These are phyloP conservation scores for Rhypophila decipiens DNA, from an alignment of 495 filamentous ascomycete species.

Conservation along the genomic window DNA sequence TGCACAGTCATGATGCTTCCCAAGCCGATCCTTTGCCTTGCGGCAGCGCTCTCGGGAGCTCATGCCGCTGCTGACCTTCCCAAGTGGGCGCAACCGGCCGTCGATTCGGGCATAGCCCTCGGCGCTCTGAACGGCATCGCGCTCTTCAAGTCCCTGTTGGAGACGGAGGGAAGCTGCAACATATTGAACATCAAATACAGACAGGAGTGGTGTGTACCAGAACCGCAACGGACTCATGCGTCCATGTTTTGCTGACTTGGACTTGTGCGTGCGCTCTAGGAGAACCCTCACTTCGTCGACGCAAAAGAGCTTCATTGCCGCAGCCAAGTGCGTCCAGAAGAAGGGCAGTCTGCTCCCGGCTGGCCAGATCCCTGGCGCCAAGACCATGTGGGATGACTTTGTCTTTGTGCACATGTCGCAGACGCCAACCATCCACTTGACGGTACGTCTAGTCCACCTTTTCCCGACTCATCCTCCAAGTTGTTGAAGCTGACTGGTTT, in stretches of 20 bases:
- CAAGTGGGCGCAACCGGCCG: constrained; percentile 12
- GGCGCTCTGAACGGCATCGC: constrained; percentile 13
- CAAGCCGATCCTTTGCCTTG: constrained; percentile 1
- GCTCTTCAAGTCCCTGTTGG: constrained; percentile 10
- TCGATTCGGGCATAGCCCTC: constrained; percentile 18
- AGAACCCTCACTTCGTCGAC: constrained; percentile 36
- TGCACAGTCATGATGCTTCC: constrained; percentile 3
- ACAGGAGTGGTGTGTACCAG: constrained; percentile 14
- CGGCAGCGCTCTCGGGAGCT: constrained; percentile 3
- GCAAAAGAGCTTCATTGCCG: constrained; percentile 52
- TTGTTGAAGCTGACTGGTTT: background rate
- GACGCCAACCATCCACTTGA: constrained; percentile 56
- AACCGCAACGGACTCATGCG: background rate
- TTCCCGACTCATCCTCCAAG: background rate
- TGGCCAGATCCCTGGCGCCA: constrained; percentile 25
- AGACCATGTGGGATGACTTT: constrained; percentile 55
- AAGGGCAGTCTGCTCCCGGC: constrained; percentile 37
- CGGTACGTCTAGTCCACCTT: constrained; percentile 17
- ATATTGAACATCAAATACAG: constrained; percentile 16
- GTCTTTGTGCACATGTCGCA: constrained; percentile 59
- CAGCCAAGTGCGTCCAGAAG: constrained; percentile 57
- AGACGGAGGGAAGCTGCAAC: constrained; percentile 13
- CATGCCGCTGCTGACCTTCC: constrained; percentile 8
- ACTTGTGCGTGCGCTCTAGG: constrained; percentile 25
- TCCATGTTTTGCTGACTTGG: constrained; percentile 1